Evolutionary conservation across 2,329 filamentous ascomycete species (phyloP).

Genomic region (Colletotrichum sansevieriae): DNA sequence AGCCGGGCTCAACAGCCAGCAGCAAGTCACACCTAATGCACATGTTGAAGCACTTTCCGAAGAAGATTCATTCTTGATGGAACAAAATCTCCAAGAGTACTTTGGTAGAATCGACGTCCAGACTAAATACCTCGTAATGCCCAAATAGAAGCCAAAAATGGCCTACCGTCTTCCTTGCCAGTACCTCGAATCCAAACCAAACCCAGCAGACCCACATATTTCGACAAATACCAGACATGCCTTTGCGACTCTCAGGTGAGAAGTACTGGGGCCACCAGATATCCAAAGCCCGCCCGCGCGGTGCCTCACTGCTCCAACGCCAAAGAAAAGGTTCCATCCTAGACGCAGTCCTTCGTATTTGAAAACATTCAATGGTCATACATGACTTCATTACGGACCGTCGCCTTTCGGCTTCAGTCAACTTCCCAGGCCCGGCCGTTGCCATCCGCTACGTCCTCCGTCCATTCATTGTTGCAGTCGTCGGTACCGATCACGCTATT

Average conservation of each 20-base stretch:
- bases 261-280: background rate
- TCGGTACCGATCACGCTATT: conserved; percentile 31
- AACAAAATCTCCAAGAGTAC: conserved; percentile 7
- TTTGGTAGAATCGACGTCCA: background rate
- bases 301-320: conserved; percentile 21
- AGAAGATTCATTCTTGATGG: background rate
- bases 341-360: conserved; percentile 23
- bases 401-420: conserved; percentile 36
- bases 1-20: no score
- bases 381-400: conserved; percentile 35
- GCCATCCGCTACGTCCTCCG: conserved; percentile 34
- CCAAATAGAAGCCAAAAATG: conserved; percentile 1
- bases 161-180: conserved; percentile 7
- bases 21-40: no score
- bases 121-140: conserved; percentile 30
- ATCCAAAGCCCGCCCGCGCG: conserved; percentile 22
- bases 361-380: conserved; percentile 38
- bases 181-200: conserved; percentile 22
- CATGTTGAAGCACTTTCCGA: no score
- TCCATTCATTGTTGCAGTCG: conserved; percentile 39
- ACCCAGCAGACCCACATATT: background rate
- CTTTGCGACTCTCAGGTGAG: background rate
- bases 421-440: conserved; percentile 40
- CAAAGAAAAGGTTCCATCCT: conserved; percentile 29
- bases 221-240: background rate